These are phyloP conservation scores for Globisporangium solare DNA, from an alignment of 352 stramenopile genomes.

Conservation along the genomic window DNA sequence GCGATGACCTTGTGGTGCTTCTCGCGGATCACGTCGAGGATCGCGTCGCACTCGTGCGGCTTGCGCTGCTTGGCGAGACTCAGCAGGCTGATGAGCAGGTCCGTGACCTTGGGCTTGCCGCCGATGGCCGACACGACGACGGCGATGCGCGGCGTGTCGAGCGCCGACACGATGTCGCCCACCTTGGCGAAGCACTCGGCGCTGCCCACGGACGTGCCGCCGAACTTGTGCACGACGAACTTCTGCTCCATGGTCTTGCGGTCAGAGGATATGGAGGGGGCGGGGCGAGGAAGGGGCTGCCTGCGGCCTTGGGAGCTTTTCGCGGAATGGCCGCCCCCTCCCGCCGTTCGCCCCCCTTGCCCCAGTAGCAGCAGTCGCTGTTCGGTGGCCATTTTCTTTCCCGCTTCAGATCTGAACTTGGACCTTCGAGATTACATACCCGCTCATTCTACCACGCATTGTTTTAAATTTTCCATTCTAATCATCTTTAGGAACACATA, in stretches of 20 bases:
- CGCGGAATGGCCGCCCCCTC: slow-evolving; percentile 3
- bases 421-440: not conserved
- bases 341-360: not conserved
- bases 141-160: slow-evolving; percentile 49
- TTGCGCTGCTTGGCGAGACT: slow-evolving; percentile 84
- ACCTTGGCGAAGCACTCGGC: slow-evolving; percentile 89
- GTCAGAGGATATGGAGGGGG: not conserved
- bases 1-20: slow-evolving; percentile 81
- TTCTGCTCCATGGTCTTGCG: slow-evolving; percentile 21
- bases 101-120: slow-evolving; percentile 95
- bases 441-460: too few relatives aligned
- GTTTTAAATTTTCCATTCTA: too few relatives aligned
- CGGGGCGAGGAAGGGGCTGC: not conserved
- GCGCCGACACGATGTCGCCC: slow-evolving; percentile 52
- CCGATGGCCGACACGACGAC: slow-evolving; percentile 95
- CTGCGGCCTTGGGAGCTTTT: slow-evolving; percentile 7
- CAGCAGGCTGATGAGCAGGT: slow-evolving; percentile 92
- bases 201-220: slow-evolving; percentile 93
- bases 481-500: not conserved
- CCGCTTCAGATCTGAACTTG: slow-evolving; percentile 11
- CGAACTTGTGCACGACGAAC: slow-evolving; percentile 97
- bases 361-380: not conserved
- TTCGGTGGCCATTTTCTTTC: slow-evolving; percentile 9
- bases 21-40: slow-evolving; percentile 63
- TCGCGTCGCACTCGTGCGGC: slow-evolving; percentile 51